These are phyloP conservation scores for Globisporangium parvum DNA, from an alignment of 352 stramenopile species.

Conservation along the genomic window DNA sequence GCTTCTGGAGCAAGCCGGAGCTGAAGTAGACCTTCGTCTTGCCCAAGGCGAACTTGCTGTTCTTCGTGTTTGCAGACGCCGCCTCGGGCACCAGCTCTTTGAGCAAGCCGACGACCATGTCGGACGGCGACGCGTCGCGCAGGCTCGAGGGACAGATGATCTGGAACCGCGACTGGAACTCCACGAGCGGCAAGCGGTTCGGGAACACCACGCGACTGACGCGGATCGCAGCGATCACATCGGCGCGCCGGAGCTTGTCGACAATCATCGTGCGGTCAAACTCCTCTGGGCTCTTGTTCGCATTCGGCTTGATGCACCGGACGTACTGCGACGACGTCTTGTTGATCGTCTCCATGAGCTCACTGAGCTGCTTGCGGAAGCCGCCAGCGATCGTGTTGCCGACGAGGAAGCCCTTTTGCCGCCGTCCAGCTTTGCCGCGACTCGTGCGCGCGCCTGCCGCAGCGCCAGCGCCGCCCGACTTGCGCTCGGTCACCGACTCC, in stretches of 20 bases:
- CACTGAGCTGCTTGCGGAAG: constrained; percentile 83
- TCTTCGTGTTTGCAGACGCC: constrained; percentile 54
- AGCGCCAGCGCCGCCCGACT: constrained; percentile 11
- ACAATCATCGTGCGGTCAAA: constrained; percentile 88
- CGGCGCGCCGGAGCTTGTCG: constrained; percentile 85
- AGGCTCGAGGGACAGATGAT: constrained; percentile 76
- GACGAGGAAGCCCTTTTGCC: constrained; percentile 70
- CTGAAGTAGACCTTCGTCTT: constrained; percentile 84
- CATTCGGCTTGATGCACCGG: constrained; percentile 90
- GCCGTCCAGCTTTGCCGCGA: constrained; percentile 33
- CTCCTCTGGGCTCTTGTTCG: constrained; percentile 73
- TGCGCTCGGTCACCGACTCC: constrained; percentile 17
- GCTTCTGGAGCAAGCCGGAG: constrained; percentile 85
- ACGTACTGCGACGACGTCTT: constrained; percentile 87
- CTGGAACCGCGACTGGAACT: constrained; percentile 79
- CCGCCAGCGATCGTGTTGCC: constrained; percentile 75
- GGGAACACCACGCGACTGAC: constrained; percentile 86
- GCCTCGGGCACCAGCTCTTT: constrained; percentile 66
- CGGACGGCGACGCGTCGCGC: constrained; percentile 37
- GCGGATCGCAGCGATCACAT: constrained; percentile 86
- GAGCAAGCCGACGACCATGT: constrained; percentile 74
- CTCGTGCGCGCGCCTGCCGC: constrained; percentile 23
- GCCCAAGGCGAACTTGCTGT: constrained; percentile 74
- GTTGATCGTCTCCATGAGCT: constrained; percentile 86
- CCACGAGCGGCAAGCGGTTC: constrained; percentile 88